Evolutionary conservation across 176 grass and related monocot species (phyloP), one percentile per base, ranked within the genome.

Genomic region (Saccharum spontaneum): DNA sequence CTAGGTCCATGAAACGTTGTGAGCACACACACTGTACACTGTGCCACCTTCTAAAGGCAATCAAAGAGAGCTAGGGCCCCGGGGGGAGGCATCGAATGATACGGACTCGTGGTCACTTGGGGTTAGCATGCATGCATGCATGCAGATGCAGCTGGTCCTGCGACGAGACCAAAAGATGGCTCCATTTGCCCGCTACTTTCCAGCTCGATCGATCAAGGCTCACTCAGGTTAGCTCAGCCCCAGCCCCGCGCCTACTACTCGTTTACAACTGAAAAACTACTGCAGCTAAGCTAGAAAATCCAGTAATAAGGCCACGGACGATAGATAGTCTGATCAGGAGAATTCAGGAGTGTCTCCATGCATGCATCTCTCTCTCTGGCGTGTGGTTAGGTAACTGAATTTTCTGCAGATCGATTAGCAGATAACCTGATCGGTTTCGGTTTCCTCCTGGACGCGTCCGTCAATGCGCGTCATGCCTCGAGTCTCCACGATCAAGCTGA

Each of bases 11-110:
- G 8, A 48, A 23, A 64, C 49, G 37, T 12, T 57, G 75, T n/a
- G 22, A 8, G 22, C 8, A 24, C 65, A 62, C 14, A 49, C 46
- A 50, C n/a, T 31, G 43, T 28, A 73, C 71, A 73, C 18, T 50
- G 61, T 38, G 67, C 17, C 86, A 24, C 61, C 87, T 88, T 84
- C 82, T 85, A 80, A 89, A 89, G 76, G 77, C 49, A 17, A 45
- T 57, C 34, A 36, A 41, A 52, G 86, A 13, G 38, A 39, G 34
- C 39, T n/a, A n/a, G 7, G 43, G 54, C 54, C 48, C 15, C 7
- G 61, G 50, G 54, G 57, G n/a, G 60, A 67, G 57, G 17, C 41
- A 45, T 28, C 69, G 81, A 89, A 89, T 89, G 87, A 85, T 85
- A 59, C 72, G 28, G 36, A 75, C 38, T 69, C 76, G 69, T 89